These are phyloP conservation scores for Fraxinus greggii DNA, from an alignment of 305 asterid genomes.

Conservation along the genomic window DNA sequence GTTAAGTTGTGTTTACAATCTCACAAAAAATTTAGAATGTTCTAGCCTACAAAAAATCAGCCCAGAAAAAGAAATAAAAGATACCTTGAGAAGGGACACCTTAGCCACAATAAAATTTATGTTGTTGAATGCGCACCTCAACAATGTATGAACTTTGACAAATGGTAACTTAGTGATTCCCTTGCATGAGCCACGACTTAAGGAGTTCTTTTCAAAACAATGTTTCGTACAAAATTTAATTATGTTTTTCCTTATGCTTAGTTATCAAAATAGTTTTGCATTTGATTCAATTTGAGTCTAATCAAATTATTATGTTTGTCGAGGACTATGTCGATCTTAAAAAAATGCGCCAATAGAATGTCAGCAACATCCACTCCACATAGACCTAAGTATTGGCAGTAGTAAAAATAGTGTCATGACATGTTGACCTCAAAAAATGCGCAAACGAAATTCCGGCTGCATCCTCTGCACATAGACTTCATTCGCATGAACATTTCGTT, in stretches of 20 bases:
- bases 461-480: no score
- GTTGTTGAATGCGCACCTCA: background rate
- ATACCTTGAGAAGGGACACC: background rate
- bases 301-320: background rate
- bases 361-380: no score
- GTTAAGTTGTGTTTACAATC: background rate
- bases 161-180: background rate
- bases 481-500: no score
- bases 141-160: background rate
- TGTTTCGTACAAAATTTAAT: background rate
- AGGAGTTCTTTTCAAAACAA: background rate
- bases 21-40: background rate
- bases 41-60: background rate
- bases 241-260: background rate
- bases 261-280: background rate
- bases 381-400: no score
- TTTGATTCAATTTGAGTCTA: background rate
- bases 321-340: background rate
- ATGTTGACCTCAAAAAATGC: no score
- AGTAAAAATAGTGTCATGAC: no score
- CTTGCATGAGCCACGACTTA: background rate
- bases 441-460: no score
- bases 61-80: background rate
- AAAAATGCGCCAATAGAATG: no score
- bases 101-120: background rate